Evolutionary conservation across 106 monocot species (phyloP).

Genomic region (Triglochin maritima): DNA sequence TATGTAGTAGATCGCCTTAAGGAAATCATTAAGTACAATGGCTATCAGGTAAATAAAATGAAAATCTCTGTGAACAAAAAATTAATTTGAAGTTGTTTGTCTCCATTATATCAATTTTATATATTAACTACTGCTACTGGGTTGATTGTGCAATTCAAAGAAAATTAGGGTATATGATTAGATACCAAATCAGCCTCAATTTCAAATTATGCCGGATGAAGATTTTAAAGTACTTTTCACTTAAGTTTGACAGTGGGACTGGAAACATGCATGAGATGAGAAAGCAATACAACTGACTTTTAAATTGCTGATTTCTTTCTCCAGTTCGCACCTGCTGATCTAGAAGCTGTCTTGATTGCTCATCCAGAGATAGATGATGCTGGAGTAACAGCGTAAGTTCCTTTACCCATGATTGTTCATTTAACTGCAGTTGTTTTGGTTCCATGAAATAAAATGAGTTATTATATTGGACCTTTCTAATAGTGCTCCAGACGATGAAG

Average conservation of each 20-base stretch:
- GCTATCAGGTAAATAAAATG: slow-evolving; percentile 51
- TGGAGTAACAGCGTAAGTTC: slow-evolving; percentile 52
- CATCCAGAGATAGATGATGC: slow-evolving; percentile 60
- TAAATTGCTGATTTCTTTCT: not conserved
- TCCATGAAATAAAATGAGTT: too few relatives aligned
- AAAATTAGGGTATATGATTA: too few relatives aligned
- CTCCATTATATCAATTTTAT: not conserved
- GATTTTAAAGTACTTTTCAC: too few relatives aligned
- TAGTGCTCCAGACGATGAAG: slow-evolving; percentile 60
- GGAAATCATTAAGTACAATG: slow-evolving; percentile 82
- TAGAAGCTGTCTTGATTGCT: slow-evolving; percentile 49
- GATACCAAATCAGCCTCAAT: too few relatives aligned
- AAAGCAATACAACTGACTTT: too few relatives aligned
- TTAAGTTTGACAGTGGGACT: too few relatives aligned
- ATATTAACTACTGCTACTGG: not conserved
- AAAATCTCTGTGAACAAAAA: not conserved
- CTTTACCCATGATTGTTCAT: not conserved
- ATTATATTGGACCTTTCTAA: too few relatives aligned
- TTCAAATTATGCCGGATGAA: too few relatives aligned
- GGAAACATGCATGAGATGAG: too few relatives aligned
- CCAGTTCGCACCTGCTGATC: slow-evolving; percentile 75
- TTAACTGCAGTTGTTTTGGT: too few relatives aligned
- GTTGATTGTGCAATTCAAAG: too few relatives aligned
- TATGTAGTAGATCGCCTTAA: slow-evolving; percentile 64
- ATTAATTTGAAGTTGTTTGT: not conserved